These are phyloP conservation scores for Hypoxylon intermedium DNA, from an alignment of 495 filamentous ascomycete genomes.

Conservation along the genomic window DNA sequence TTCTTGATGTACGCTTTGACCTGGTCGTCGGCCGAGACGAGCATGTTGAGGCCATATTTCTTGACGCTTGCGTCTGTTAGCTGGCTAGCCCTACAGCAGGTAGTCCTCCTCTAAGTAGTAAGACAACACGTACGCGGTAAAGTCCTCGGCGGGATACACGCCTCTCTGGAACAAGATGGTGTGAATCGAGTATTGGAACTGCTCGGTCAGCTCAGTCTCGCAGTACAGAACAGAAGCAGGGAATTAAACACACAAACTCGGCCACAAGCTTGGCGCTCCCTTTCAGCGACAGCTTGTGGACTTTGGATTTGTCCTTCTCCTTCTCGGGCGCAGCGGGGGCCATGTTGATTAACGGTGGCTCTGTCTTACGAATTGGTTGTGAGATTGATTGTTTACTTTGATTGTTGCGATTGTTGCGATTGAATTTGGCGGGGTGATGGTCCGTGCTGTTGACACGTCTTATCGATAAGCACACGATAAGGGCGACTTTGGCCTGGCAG, in stretches of 20 bases:
- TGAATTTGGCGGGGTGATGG: constrained; percentile 42
- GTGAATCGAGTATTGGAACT: constrained; percentile 98
- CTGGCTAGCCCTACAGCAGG: background rate
- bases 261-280: constrained; percentile 91
- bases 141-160: constrained; percentile 98
- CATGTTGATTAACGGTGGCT: constrained; percentile 14
- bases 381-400: constrained; percentile 41
- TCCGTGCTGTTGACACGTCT: too few relatives aligned
- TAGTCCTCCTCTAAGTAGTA: background rate
- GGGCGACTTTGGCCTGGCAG: too few relatives aligned
- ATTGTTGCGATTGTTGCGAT: too few relatives aligned
- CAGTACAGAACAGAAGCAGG: constrained; percentile 4
- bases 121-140: constrained; percentile 75
- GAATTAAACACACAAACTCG: constrained; percentile 77
- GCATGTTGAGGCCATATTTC: constrained; percentile 99
- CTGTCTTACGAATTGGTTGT: too few relatives aligned
- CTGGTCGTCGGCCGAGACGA: constrained; percentile 93
- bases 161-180: constrained; percentile 97
- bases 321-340: constrained; percentile 55
- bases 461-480: constrained; percentile 11
- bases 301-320: constrained; percentile 90
- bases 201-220: background rate
- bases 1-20: constrained; percentile 99
- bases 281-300: constrained; percentile 92
- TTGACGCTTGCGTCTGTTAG: constrained; percentile 68